Evolutionary conservation across 495 filamentous ascomycete genomes (phyloP).

Genomic region (Xylaria sp.): DNA sequence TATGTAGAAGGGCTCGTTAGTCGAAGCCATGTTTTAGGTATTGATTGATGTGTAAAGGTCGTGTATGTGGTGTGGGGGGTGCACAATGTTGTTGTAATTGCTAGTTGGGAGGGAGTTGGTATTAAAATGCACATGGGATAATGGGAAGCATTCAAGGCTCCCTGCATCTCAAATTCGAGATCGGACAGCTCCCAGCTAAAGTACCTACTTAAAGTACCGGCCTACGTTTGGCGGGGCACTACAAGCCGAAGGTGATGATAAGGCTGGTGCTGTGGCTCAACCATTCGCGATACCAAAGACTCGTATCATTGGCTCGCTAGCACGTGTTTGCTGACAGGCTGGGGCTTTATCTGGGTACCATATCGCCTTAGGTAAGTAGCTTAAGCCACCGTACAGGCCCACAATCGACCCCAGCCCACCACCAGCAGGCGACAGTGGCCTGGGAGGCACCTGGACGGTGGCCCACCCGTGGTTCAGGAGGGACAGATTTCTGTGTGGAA

Average conservation of each 20-base stretch:
- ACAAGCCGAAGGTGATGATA: not conserved
- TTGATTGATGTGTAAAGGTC: not conserved
- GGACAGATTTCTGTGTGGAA: slow-evolving; percentile 43
- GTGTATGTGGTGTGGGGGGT: not conserved
- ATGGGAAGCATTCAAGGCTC: slow-evolving; percentile 4
- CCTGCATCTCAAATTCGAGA: slow-evolving; percentile 28
- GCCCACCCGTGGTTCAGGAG: slow-evolving; percentile 38
- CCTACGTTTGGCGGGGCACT: slow-evolving; percentile 26
- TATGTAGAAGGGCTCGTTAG: slow-evolving; percentile 87
- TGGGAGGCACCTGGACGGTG: slow-evolving; percentile 1
- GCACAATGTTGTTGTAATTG: not conserved
- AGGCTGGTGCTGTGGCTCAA: slow-evolving; percentile 12
- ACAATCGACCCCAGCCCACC: not conserved
- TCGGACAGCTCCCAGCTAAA: slow-evolving; percentile 4
- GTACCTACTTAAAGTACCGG: no score
- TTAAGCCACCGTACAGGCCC: not conserved
- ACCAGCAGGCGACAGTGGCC: slow-evolving; percentile 3
- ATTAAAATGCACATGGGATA: slow-evolving; percentile 10
- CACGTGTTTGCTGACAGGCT: no score
- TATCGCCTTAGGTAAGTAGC: no score
- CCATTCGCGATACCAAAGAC: not conserved
- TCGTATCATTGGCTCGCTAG: not conserved
- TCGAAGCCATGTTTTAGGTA: slow-evolving; percentile 33
- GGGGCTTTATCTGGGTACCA: no score
- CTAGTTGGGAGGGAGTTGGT: not conserved